Evolutionary conservation across 106 monocot genomes (phyloP).

Genomic region (Allium fistulosum): DNA sequence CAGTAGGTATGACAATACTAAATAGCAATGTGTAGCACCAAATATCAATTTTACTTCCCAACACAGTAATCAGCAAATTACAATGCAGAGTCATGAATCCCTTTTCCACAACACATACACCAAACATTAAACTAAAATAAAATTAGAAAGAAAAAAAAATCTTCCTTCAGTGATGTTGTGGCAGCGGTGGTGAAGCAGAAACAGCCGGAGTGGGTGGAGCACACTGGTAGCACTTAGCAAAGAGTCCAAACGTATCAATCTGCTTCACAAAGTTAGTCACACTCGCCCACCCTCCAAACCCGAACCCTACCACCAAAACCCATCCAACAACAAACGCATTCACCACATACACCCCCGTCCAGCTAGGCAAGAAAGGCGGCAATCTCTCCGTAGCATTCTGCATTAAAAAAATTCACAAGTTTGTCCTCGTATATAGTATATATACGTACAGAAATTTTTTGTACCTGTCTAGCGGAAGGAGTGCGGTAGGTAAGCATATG

Average conservation of each 20-base stretch:
- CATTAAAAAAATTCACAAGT: background rate
- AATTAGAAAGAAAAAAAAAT: too few species aligned
- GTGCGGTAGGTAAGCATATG: conserved; percentile 64
- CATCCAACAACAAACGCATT: conserved; percentile 56
- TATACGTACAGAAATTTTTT: background rate
- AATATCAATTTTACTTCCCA: too few species aligned
- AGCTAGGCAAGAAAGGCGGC: conserved; percentile 55
- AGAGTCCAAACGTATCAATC: conserved; percentile 53
- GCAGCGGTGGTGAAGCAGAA: conserved; percentile 11
- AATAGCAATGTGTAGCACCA: too few species aligned
- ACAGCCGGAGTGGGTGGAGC: conserved; percentile 18
- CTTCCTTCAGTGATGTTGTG: conserved; percentile 4
- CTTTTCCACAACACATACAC: too few species aligned
- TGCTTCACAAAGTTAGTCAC: conserved; percentile 58
- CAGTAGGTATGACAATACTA: too few species aligned
- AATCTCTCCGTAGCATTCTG: conserved; percentile 63
- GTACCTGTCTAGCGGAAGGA: conserved; percentile 37
- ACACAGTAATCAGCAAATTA: too few species aligned
- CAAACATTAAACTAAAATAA: too few species aligned
- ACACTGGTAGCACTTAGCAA: conserved; percentile 80
- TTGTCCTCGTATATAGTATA: background rate
- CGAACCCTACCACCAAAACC: conserved; percentile 61
- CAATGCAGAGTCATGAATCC: too few species aligned
- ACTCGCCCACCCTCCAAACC: conserved; percentile 64
- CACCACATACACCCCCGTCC: conserved; percentile 45